Percentiles rank a stretch among this genome's conserved stretches.
Conservation (phyloP, 2,329 filamentous ascomycete genomes). For the Cladophialophora bantiana region DNA sequence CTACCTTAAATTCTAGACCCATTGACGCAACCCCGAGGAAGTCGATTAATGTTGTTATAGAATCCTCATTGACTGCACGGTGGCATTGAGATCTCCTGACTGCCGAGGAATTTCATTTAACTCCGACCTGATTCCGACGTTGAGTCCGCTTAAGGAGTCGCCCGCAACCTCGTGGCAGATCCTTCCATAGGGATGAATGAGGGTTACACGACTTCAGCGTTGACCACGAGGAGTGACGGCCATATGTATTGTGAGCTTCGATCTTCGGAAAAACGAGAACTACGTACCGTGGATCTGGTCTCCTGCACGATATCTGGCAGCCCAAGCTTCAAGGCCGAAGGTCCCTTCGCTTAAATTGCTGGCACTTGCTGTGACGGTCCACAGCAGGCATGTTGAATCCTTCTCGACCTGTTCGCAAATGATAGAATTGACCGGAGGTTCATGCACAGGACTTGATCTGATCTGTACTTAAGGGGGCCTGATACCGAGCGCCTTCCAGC, state of each 20-base stretch:
- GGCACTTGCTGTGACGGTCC: background rate
- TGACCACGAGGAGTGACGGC: background rate
- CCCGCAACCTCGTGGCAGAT: background rate
- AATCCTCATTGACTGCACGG: background rate
- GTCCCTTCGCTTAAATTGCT: background rate
- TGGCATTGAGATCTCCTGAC: background rate
- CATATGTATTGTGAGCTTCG: background rate
- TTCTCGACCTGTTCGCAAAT: background rate
- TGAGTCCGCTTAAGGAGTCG: background rate
- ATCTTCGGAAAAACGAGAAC: background rate
- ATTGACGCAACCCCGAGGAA: background rate
- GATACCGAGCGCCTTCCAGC: background rate
- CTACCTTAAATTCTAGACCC: background rate
- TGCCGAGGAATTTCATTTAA: background rate
- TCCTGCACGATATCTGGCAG: background rate
- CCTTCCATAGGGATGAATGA: background rate
- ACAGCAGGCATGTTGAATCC: background rate
- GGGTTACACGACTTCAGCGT: conserved; percentile 1
- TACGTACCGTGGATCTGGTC: background rate
- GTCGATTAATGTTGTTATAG: background rate
- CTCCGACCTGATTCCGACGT: background rate
- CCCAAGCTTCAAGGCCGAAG: background rate
- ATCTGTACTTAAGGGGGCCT: background rate
- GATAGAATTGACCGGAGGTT: background rate
- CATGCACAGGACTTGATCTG: background rate